Percentiles rank a stretch among this genome's conserved stretches.
Evolutionary conservation across 352 stramenopile genomes (phyloP).

Genomic region (Phytopythium vexans): DNA sequence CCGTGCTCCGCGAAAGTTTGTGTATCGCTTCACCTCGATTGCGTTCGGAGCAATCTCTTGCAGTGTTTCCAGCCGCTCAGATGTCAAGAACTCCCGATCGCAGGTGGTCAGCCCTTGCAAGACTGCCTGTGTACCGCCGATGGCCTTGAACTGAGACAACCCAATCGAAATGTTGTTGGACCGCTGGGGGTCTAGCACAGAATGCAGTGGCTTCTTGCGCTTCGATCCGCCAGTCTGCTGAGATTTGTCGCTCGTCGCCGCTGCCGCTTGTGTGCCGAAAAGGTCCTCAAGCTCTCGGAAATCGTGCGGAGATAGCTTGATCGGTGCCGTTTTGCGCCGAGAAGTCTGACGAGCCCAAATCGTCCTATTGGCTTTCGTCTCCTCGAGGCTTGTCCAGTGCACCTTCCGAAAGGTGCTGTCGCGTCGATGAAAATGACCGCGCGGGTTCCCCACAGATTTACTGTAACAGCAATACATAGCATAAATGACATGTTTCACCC

Average conservation of each 20-base stretch:
- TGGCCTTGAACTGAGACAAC: slow-evolving; percentile 67
- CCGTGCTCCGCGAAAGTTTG: slow-evolving; percentile 54
- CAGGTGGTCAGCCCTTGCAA: slow-evolving; percentile 42
- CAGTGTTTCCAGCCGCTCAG: slow-evolving; percentile 53
- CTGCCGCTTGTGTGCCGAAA: slow-evolving; percentile 36
- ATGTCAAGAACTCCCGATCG: slow-evolving; percentile 59
- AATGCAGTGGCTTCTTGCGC: slow-evolving; percentile 34
- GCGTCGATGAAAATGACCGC: slow-evolving; percentile 21
- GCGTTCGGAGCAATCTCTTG: slow-evolving; percentile 66
- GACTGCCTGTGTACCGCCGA: slow-evolving; percentile 44
- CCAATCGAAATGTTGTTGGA: slow-evolving; percentile 84
- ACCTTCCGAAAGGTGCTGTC: slow-evolving; percentile 73
- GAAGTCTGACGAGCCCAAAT: slow-evolving; percentile 75
- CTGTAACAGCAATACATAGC: slow-evolving; percentile 5
- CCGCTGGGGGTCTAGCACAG: slow-evolving; percentile 63
- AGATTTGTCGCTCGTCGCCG: slow-evolving; percentile 6
- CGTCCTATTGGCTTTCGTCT: slow-evolving; percentile 46
- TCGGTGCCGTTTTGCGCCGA: slow-evolving; percentile 60
- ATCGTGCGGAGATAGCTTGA: slow-evolving; percentile 66
- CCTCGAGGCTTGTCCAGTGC: slow-evolving; percentile 75
- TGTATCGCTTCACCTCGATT: slow-evolving; percentile 70
- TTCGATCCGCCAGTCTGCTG: slow-evolving; percentile 16
- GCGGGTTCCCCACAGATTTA: slow-evolving; percentile 5
- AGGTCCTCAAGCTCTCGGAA: slow-evolving; percentile 55
- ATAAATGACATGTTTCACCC: slow-evolving; percentile 1